phyloP scores from a whole-genome alignment of 371 early-diverging fungal genomes.

The Mucor racemosus region DNA sequence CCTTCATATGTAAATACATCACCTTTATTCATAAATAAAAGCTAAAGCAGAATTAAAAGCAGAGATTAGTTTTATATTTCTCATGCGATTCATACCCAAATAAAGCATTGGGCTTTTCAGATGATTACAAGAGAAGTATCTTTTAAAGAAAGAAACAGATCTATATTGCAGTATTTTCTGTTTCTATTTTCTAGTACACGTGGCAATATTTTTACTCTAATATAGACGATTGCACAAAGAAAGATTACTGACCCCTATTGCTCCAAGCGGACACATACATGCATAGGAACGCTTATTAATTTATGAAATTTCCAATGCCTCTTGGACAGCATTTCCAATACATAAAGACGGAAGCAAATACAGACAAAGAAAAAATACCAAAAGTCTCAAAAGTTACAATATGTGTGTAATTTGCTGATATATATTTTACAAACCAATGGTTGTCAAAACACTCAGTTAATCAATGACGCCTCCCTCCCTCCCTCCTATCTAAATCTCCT shows the following conservation, averaged over 20 bases:
- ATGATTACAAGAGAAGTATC: no score
- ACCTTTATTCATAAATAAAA: no score
- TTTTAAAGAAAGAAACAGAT: no score
- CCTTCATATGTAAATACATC: no score
- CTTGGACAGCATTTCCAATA: background rate
- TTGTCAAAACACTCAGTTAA: background rate
- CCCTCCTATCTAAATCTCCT: background rate
- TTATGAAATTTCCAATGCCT: background rate
- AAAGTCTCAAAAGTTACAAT: no score
- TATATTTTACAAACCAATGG: no score
- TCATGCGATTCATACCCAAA: no score
- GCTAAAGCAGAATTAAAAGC: no score
- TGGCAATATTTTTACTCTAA: background rate
- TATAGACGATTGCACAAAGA: background rate
- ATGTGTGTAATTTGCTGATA: no score
- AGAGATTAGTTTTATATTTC: background rate
- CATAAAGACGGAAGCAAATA: background rate
- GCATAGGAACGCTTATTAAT: background rate
- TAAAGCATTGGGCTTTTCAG: background rate
- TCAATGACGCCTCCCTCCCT: background rate
- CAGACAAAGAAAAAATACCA: background rate
- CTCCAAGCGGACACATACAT: background rate
- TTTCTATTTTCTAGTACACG: background rate
- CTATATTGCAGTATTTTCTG: no score
- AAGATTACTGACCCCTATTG: no score